These are phyloP conservation scores for Cubamyces sp. DNA, from an alignment of 768 basidiomycete species.

Conservation along the genomic window DNA sequence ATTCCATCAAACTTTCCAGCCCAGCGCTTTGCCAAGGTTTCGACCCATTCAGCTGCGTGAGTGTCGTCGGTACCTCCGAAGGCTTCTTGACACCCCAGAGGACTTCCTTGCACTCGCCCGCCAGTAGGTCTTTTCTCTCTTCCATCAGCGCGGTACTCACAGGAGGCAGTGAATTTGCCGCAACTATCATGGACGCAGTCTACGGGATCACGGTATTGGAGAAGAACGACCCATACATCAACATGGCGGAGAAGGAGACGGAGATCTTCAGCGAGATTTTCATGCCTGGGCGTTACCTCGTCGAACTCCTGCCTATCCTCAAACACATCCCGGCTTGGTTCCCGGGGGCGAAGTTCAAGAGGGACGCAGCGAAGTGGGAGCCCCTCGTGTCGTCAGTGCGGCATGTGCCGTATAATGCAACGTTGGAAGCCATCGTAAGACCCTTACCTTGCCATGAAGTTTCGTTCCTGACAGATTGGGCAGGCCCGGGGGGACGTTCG, in stretches of 20 bases:
- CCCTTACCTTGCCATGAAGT: background rate
- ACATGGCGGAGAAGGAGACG: background rate
- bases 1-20: constrained; percentile 10
- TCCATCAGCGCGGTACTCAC: too few species aligned
- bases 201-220: constrained; percentile 7
- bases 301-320: constrained; percentile 1
- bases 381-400: background rate
- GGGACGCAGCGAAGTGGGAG: constrained; percentile 8
- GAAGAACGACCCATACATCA: background rate
- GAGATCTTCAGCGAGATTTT: background rate
- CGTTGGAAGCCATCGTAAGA: background rate
- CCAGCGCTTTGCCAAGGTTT: constrained; percentile 1
- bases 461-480: too few species aligned
- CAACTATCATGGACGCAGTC: constrained; percentile 22
- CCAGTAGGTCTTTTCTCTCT: background rate
- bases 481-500: background rate
- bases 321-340: constrained; percentile 29
- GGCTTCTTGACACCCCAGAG: background rate
- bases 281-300: background rate
- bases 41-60: background rate
- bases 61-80: constrained; percentile 1
- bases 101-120: background rate
- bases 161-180: constrained; percentile 8
- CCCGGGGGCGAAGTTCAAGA: constrained; percentile 32
- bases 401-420: background rate